Conservation (phyloP, 2,329 filamentous ascomycete species). For the Saccharata proteae region DNA sequence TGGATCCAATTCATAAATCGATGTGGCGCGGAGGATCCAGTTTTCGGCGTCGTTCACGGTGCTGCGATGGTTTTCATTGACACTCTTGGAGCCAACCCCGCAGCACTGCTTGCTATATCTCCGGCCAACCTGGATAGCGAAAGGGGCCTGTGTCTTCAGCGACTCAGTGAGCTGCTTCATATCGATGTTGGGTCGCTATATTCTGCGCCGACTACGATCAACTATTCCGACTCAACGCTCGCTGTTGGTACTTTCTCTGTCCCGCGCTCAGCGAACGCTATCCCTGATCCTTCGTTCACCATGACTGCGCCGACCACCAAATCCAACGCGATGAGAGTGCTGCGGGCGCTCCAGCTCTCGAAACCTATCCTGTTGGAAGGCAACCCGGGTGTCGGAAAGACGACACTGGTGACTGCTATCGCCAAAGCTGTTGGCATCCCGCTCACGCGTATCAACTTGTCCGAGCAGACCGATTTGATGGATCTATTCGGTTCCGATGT, state of each 20-base stretch:
- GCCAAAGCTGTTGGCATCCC: slow-evolving; percentile 68
- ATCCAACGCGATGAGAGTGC: slow-evolving; percentile 79
- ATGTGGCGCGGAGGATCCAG: slow-evolving; percentile 36
- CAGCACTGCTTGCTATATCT: slow-evolving; percentile 67
- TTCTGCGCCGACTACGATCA: slow-evolving; percentile 47
- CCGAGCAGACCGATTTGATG: slow-evolving; percentile 95
- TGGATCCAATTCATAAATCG: slow-evolving; percentile 91
- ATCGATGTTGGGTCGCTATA: slow-evolving; percentile 56
- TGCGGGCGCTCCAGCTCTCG: slow-evolving; percentile 73
- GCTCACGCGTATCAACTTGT: slow-evolving; percentile 89
- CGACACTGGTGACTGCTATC: slow-evolving; percentile 77
- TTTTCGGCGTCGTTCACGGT: slow-evolving; percentile 59
- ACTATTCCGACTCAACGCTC: slow-evolving; percentile 41
- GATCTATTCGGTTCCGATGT: slow-evolving; percentile 96
- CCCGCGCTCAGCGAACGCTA: slow-evolving; percentile 36
- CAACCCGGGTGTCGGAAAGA: slow-evolving; percentile 97
- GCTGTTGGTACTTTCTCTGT: slow-evolving; percentile 67
- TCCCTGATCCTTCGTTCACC: slow-evolving; percentile 52
- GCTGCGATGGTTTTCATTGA: slow-evolving; percentile 94
- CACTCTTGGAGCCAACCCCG: slow-evolving; percentile 87
- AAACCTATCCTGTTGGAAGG: slow-evolving; percentile 94
- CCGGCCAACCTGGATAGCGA: slow-evolving; percentile 58
- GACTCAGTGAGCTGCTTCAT: slow-evolving; percentile 56
- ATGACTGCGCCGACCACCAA: slow-evolving; percentile 84
- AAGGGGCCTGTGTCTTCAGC: slow-evolving; percentile 57